phyloP scores from a whole-genome alignment of 1,284 basidiomycete genomes.

The Erythrobasidium hasegawianum region DNA sequence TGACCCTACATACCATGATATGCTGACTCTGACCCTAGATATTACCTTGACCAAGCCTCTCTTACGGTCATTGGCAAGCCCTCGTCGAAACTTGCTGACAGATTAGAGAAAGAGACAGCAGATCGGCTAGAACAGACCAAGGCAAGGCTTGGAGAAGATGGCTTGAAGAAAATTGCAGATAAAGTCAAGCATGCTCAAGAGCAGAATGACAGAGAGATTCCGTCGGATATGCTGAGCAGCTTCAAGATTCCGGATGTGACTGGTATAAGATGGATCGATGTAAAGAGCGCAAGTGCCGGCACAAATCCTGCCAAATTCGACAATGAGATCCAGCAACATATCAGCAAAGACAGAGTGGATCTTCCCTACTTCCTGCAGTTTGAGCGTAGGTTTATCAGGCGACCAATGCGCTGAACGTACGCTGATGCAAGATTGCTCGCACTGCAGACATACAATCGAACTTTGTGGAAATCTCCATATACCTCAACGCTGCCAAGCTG shows the following conservation, averaged over 20 bases:
- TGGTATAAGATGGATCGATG: conserved; percentile 90
- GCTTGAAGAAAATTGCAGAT: conserved; percentile 67
- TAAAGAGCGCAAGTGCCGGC: conserved; percentile 60
- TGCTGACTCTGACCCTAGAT: conserved; percentile 55
- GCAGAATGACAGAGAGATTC: conserved; percentile 80
- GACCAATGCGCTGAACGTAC: too few species aligned
- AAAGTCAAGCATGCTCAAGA: conserved; percentile 77
- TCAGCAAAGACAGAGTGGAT: conserved; percentile 64
- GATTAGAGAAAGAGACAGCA: conserved; percentile 78
- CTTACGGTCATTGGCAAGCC: conserved; percentile 80
- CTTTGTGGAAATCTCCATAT: conserved; percentile 69
- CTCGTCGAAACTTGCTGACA: conserved; percentile 75
- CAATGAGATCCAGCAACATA: conserved; percentile 59
- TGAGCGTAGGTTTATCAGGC: conserved; percentile 50
- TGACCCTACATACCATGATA: too few species aligned
- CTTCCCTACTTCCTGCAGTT: conserved; percentile 91
- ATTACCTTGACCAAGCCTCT: conserved; percentile 67
- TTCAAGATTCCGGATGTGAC: conserved; percentile 86
- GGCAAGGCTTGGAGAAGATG: conserved; percentile 68
- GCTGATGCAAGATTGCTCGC: conserved; percentile 45
- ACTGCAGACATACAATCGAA: conserved; percentile 64
- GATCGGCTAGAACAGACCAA: conserved; percentile 69
- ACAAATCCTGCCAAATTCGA: conserved; percentile 40
- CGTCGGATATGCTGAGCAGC: conserved; percentile 66
- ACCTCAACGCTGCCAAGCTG: conserved; percentile 64